These are phyloP conservation scores for Bonia amplexicaulis DNA, from an alignment of 176 grass and related monocot species.

Conservation along the genomic window DNA sequence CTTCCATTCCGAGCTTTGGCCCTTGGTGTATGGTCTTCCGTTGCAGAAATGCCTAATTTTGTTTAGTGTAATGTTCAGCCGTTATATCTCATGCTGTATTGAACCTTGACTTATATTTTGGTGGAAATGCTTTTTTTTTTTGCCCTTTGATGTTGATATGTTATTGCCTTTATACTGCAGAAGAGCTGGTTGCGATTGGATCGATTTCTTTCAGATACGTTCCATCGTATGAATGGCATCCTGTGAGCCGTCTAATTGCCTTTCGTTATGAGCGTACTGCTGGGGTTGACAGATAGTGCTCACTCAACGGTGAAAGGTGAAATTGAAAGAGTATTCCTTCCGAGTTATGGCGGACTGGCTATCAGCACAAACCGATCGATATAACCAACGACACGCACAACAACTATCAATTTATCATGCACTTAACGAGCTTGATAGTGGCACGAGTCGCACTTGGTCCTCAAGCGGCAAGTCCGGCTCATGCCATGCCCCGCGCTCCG, in stretches of 20 bases:
- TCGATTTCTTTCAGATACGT: background rate
- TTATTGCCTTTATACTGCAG: background rate
- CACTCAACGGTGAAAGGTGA: too few relatives aligned
- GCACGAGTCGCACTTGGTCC: too few relatives aligned
- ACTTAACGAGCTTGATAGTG: too few relatives aligned
- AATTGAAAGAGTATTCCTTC: too few relatives aligned
- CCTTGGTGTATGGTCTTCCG: background rate
- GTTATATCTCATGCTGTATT: conserved; percentile 1
- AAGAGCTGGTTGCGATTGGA: background rate
- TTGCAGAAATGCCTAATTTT: conserved; percentile 24
- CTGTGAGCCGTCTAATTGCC: background rate
- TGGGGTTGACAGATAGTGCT: background rate
- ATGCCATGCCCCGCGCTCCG: too few relatives aligned
- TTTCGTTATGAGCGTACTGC: background rate
- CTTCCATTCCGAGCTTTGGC: background rate
- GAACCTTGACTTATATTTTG: background rate
- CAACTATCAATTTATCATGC: too few relatives aligned
- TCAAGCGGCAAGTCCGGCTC: too few relatives aligned
- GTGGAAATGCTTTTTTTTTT: background rate
- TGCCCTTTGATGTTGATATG: background rate
- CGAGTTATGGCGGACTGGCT: too few relatives aligned
- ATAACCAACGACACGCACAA: too few relatives aligned
- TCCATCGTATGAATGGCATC: background rate
- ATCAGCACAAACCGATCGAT: too few relatives aligned
- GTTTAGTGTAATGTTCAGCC: background rate